Evolutionary conservation across 495 filamentous ascomycete genomes (phyloP).

Genomic region (Penicillium arizonense): DNA sequence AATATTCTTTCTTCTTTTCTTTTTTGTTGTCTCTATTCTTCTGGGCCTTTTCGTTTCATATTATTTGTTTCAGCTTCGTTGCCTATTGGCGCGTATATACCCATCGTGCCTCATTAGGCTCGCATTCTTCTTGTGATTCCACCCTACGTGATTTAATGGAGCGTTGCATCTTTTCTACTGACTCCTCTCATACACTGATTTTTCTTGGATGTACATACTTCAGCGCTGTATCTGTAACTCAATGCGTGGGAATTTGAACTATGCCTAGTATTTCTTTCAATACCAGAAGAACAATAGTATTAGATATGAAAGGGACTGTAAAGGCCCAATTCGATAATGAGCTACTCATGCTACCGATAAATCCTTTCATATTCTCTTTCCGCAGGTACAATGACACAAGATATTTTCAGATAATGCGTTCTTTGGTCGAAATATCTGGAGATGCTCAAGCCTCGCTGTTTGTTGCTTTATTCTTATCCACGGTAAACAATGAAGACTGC

Average conservation of each 20-base stretch:
- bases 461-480: no score
- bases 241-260: background rate
- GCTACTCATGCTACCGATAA: no score
- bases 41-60: background rate
- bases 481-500: no score
- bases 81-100: conserved; percentile 12
- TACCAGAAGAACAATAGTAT: no score
- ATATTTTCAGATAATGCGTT: no score
- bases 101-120: background rate
- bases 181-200: background rate
- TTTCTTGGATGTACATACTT: background rate
- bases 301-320: no score
- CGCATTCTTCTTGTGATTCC: background rate
- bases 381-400: no score
- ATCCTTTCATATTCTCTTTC: no score
- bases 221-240: background rate
- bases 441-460: no score
- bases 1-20: background rate
- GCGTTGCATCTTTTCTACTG: background rate
- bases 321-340: no score
- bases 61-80: background rate
- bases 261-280: background rate
- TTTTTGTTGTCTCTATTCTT: background rate
- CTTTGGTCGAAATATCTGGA: no score
- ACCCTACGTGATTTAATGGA: conserved; percentile 1